These are phyloP conservation scores for Podospora pseudopauciseta DNA, from an alignment of 495 filamentous ascomycete genomes.

Conservation along the genomic window DNA sequence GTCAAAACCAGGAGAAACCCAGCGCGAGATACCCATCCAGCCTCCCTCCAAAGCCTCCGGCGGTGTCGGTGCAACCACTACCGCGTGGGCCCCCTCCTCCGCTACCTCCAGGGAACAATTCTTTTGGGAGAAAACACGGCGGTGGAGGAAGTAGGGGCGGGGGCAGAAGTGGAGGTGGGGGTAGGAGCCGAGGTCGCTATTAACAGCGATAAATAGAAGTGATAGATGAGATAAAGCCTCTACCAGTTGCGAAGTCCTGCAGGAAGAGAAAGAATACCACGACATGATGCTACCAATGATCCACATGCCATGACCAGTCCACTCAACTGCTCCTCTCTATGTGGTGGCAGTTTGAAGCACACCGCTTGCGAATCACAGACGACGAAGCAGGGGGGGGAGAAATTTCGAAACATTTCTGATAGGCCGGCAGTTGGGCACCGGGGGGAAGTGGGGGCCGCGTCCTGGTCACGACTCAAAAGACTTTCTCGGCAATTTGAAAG, in stretches of 20 bases:
- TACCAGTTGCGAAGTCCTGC: background rate
- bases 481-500: background rate
- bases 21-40: constrained; percentile 1
- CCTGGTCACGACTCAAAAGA: no score
- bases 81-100: constrained; percentile 24
- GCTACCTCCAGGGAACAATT: background rate
- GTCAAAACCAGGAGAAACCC: constrained; percentile 11
- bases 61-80: constrained; percentile 14
- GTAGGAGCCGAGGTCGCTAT: background rate
- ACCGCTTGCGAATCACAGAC: background rate
- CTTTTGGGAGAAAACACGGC: background rate
- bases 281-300: background rate
- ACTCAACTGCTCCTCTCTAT: background rate
- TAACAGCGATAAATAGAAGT: background rate
- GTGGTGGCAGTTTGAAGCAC: background rate
- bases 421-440: background rate
- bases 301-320: background rate
- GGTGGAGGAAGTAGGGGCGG: constrained; percentile 7
- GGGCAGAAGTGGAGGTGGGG: background rate
- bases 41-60: background rate
- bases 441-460: background rate
- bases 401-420: background rate
- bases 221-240: background rate
- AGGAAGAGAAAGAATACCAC: background rate
- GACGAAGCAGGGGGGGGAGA: background rate